Evolutionary conservation across 2,329 filamentous ascomycete species (phyloP), one percentile per base, ranked within the genome.

Genomic region (Arachnomyces sp.): DNA sequence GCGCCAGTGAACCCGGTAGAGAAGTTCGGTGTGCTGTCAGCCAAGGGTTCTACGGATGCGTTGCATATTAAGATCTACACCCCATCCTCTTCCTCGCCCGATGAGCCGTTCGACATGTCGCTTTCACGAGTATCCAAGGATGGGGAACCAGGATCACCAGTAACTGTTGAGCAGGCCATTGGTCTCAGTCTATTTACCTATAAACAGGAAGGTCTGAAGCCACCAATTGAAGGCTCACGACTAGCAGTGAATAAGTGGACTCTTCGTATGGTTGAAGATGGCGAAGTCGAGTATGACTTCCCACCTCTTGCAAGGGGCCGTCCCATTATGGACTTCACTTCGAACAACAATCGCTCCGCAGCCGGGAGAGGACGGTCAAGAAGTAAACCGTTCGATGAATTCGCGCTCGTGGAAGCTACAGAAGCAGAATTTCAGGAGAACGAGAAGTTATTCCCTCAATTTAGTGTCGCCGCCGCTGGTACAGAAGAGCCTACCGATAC

Each of bases 261-360:
- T 17, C 59, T 82, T 39, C 69, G 78, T n/a, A 81, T 82, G 72
- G 76, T 80, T 7, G 78, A 82, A 49, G 78, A 81, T 49, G 78
- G 75, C 4, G 78, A 82, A 51, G 73, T 82, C 2, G 78, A 82
- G 43, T 77, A 75, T 50, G 78, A 82, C 51, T 82, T 82, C 46
- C 77, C 77, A 4, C 68, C 77, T 1, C 59, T 82, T 25, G 69
- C 66, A 7, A 67, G 77, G 28, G 74, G 70, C 15, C 69, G 73
- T 47, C 71, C 75, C 1, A 68, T 81, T 39, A 69, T 71, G 3
- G 77, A 81, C 51, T 82, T 82, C 51, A 79, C 78, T 0, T 79
- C 75, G 2, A 82, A 81, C 60, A 82, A 82, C 55, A 81, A 79
- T 47, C 70, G 77, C 31, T 74, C 73, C 18, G 73, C 58, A 16